phyloP scores from a whole-genome alignment of 192 early-diverging fungal genomes.

The Coemansia sp. region DNA sequence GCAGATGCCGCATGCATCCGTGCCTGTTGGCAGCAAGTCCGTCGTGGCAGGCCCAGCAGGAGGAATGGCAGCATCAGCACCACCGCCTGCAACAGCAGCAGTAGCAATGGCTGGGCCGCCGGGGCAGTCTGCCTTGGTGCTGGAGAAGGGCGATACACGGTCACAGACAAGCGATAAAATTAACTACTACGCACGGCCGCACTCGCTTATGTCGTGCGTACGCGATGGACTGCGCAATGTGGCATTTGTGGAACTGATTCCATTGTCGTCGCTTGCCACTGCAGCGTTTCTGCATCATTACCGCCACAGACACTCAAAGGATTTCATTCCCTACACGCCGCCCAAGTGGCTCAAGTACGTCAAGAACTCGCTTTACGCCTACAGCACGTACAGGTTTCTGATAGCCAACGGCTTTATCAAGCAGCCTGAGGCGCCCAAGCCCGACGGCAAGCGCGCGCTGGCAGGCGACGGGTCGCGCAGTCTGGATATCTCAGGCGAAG shows the following conservation, averaged over 20 bases:
- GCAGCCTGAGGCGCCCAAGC: not conserved
- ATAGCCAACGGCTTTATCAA: constrained; percentile 18
- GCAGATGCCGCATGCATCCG: not conserved
- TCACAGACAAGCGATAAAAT: too few species aligned
- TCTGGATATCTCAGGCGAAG: not conserved
- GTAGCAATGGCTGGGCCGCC: too few species aligned
- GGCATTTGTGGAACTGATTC: constrained; percentile 17
- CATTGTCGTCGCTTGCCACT: constrained; percentile 25
- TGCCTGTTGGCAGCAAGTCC: too few species aligned
- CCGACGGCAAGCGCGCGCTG: not conserved
- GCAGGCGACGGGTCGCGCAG: not conserved
- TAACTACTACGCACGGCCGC: not conserved
- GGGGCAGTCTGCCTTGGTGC: too few species aligned
- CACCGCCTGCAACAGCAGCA: not conserved
- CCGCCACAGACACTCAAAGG: constrained; percentile 16
- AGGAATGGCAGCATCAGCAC: not conserved
- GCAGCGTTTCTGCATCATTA: constrained; percentile 33
- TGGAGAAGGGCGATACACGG: too few species aligned
- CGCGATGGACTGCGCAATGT: constrained; percentile 28
- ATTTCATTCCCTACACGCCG: constrained; percentile 31
- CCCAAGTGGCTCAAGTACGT: constrained; percentile 40
- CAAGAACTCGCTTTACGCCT: constrained; percentile 27
- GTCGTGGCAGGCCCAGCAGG: not conserved
- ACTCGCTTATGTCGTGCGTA: constrained; percentile 27
- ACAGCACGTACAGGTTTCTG: constrained; percentile 29